Evolutionary conservation across 495 filamentous ascomycete genomes (phyloP).

Genomic region (Hypoxylon subgilvum): DNA sequence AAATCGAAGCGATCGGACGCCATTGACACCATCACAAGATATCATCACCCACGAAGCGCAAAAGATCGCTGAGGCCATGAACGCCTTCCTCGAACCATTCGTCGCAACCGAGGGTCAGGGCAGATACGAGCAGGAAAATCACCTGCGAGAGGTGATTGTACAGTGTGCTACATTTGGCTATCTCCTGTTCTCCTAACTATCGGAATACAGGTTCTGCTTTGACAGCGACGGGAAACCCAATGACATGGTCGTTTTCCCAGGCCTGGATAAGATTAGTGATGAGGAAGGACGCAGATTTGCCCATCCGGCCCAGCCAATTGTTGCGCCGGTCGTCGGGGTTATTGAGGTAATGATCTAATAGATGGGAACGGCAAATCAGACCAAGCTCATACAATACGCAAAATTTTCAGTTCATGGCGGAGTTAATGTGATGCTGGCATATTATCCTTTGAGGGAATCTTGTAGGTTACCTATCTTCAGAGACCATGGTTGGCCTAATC

Average conservation of each 20-base stretch:
- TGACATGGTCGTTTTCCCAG: slow-evolving; percentile 39
- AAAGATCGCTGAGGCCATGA: slow-evolving; percentile 35
- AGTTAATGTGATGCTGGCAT: no score
- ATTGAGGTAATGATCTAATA: no score
- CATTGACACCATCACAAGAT: slow-evolving; percentile 37
- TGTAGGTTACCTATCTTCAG: no score
- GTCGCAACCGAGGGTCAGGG: slow-evolving; percentile 30
- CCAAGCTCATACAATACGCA: no score
- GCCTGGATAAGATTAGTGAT: slow-evolving; percentile 38
- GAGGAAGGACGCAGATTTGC: slow-evolving; percentile 35
- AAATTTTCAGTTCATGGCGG: no score
- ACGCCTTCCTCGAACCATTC: slow-evolving; percentile 43
- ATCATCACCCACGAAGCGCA: slow-evolving; percentile 39
- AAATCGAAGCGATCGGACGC: slow-evolving; percentile 40
- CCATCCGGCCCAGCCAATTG: slow-evolving; percentile 25
- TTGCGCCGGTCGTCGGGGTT: slow-evolving; percentile 29
- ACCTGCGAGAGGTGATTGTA: slow-evolving; percentile 42
- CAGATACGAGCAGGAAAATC: slow-evolving; percentile 44
- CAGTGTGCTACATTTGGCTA: slow-evolving; percentile 46
- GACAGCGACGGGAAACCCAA: slow-evolving; percentile 5
- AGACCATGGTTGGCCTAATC: no score
- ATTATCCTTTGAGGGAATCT: no score
- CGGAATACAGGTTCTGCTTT: slow-evolving; percentile 38
- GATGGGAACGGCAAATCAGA: no score
- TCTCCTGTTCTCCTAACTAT: slow-evolving; percentile 44